A percentile compares a stretch with the other conserved stretches of the same genome.
Evolutionary conservation across 2,329 filamentous ascomycete species (phyloP).

Genomic region (Ophiosphaerella herpotricha): DNA sequence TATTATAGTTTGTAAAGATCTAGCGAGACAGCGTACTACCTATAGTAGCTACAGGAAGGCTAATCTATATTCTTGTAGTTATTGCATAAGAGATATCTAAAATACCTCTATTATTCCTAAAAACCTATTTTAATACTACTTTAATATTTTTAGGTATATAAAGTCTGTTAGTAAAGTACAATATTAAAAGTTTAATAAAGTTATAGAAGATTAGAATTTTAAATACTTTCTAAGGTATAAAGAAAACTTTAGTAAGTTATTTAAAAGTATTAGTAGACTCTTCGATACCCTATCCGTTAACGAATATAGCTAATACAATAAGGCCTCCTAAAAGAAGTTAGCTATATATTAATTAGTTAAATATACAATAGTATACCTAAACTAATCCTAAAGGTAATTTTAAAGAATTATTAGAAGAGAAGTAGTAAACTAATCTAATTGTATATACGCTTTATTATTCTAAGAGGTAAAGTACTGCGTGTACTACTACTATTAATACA

Average conservation of each 20-base stretch:
- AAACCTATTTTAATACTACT: constrained; percentile 8
- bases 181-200: constrained; percentile 3
- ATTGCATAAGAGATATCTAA: constrained; percentile 13
- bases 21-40: constrained; percentile 8
- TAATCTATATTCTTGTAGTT: constrained; percentile 10
- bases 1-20: constrained; percentile 25
- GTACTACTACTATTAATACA: constrained; percentile 16
- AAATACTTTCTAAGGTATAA: neutral
- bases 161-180: constrained; percentile 14
- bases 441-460: constrained; percentile 6
- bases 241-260: neutral
- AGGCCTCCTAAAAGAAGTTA: neutral
- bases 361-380: constrained; percentile 15
- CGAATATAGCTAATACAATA: neutral
- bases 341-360: neutral
- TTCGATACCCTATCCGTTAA: neutral
- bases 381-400: constrained; percentile 1
- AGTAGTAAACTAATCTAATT: neutral
- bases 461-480: constrained; percentile 11
- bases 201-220: constrained; percentile 2
- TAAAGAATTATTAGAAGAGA: neutral
- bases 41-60: constrained; percentile 15
- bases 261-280: neutral
- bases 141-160: constrained; percentile 13
- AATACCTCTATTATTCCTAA: constrained; percentile 10